Base-by-base conservation (phyloP, 768 basidiomycete genomes). In the Serendipita sp. region DNA sequence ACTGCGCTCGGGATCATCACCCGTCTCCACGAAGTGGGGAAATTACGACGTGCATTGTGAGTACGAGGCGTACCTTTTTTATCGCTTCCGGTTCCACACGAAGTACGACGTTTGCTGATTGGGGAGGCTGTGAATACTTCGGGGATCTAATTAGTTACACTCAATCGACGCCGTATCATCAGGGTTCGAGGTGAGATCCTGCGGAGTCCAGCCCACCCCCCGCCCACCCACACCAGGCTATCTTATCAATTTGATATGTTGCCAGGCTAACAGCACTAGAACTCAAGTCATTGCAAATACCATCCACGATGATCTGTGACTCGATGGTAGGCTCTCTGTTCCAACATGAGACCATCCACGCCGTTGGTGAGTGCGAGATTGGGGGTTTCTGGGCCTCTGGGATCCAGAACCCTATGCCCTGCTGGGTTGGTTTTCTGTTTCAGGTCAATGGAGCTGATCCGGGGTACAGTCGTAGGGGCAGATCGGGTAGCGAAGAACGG, bases 241-340 rank as follows among this genome's bases (percentile, higher is more conserved):
- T 38, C 38, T 38, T 51, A 50, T n/a, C 60, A 24, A 61, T 63
- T 62, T 61, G 63, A 9, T 56, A 30, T 50, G 42, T 60, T 13
- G 43, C 45, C 58, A 91, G 94, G 65, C 78, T 97, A 56, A 98
- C 95, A 3, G 86, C 92, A 2, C 74, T 94, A 61, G 95, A 97
- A 69, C 80, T 98, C 26, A 83, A 89, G 66, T 86, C 85, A 2
- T 80, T 97, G 48, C 75, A 82, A 38, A 86, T 94, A 14, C 88
- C 91, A 0, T 87, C 88, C 3, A 83, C 86, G 3, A 95, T 98
- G 91, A 85, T 98, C 53, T 95, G 93, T 70, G 95, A 98, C 70
- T 95, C 90, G 38, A 96, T 96, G 88, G 90, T 98, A 17, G 95
- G 95, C 7, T 94, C 91, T 0, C 74, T 97, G 60, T 90, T 98